Evolutionary conservation across 169 alveolate species (phyloP), one percentile per base, ranked within the genome.

Genomic region (Cryptosporidium felis): DNA sequence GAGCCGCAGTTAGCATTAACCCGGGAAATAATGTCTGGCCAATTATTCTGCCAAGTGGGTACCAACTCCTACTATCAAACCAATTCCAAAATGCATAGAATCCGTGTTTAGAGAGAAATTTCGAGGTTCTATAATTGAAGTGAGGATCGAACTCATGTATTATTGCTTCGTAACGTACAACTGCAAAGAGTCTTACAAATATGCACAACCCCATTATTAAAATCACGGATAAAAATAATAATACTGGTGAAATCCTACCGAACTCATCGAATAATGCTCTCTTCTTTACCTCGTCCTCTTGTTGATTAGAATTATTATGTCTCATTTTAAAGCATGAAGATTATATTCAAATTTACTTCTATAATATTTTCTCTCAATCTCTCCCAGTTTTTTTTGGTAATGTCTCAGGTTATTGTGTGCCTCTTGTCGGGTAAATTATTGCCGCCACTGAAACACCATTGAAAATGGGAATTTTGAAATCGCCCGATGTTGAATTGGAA

Each of bases 121-220:
- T 89, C n/a, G 99, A 96, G 14, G 98, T 94, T 74, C 99, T 91
- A 88, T 93, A 97, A 89, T 97, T 98, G 91, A 98, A 98, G 96
- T 98, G 97, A 10, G 99, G 99, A 89, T 98, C 99, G 81, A 95
- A 98, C 89, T 98, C 99, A 90, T 98, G 99, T 80, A 98, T 97
- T 58, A 97, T 95, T 5, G 98, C 91, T 90, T 97, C 99, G 88
- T 94, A 96, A 47, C 99, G 92, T 56, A 97, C 96, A 10, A 96
- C 98, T 14, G 99, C 96, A 92, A 97, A 97, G 10, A 95, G 95
- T 59, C 99, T 95, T 28, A 95, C 94, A 53, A 94, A 89, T 82
- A 97, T 92, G 80, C 96, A 82, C 56, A 90, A 66, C 23, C 85
- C 85, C 85, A 74, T 74, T 21, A 56, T 58, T 21, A 74, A 74